Conservation (phyloP, 805 yeast species). For the Metschnikowia koreensis region DNA sequence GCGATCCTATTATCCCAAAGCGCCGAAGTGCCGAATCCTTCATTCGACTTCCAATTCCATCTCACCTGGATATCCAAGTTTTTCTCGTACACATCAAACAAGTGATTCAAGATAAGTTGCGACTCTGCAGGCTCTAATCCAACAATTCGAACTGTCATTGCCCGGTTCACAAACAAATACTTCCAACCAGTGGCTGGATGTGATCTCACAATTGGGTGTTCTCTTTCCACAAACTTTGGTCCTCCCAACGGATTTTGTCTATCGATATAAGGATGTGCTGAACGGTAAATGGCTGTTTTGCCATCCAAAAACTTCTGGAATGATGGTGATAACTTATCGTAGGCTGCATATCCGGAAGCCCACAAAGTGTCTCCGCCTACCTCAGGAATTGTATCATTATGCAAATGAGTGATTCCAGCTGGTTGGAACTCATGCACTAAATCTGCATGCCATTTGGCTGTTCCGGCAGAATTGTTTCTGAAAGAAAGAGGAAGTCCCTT, state of each 20-base stretch:
- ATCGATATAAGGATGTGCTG: slow-evolving; percentile 40
- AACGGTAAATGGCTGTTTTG: slow-evolving; percentile 20
- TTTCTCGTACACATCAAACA: slow-evolving; percentile 10
- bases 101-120: slow-evolving; percentile 3
- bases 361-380: background rate
- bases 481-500: slow-evolving; percentile 21
- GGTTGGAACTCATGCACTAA: slow-evolving; percentile 33
- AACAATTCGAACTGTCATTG: slow-evolving; percentile 26
- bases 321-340: background rate
- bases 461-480: slow-evolving; percentile 23
- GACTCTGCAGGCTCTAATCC: slow-evolving; percentile 26
- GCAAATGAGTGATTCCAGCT: background rate
- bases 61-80: slow-evolving; percentile 48
- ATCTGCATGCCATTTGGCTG: slow-evolving; percentile 41
- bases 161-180: slow-evolving; percentile 24
- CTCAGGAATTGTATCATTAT: background rate
- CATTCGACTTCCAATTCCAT: slow-evolving; percentile 8
- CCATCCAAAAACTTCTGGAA: background rate
- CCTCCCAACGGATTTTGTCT: slow-evolving; percentile 30
- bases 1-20: slow-evolving; percentile 58
- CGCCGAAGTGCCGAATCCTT: slow-evolving; percentile 47
- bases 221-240: slow-evolving; percentile 24
- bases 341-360: background rate
- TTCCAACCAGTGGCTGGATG: slow-evolving; percentile 32
- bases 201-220: slow-evolving; percentile 26